Evolutionary conservation across 2,329 filamentous ascomycete genomes (phyloP), one percentile per base, ranked within the genome.

Genomic region (Fusarium solani-melongenae): DNA sequence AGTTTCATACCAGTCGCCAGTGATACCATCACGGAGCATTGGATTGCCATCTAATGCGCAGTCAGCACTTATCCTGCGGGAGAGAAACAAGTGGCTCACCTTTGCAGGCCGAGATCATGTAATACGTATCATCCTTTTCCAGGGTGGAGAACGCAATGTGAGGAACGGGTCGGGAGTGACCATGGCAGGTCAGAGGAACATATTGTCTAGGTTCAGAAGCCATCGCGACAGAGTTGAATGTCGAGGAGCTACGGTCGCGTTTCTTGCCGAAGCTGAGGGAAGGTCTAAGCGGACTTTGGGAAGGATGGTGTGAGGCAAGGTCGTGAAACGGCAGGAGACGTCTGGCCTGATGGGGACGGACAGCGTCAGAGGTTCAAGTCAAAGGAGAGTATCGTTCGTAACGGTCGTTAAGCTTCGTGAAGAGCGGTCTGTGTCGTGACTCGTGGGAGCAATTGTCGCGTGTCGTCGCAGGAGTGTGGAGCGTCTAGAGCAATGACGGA

Each of bases 1-100:
- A 41, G 14, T 24, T 64, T 76, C 87, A 69, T 86, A 93, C 93
- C 95, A 98, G 83, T 98, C 95, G 67, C 96, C 96, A 56, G 96
- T 99, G 70, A 97, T 90, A 72, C 96, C 96, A 85, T 98, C 94
- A 75, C 96, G 94, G 77, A 99, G 92, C 95, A 98, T 98, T 59
- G 96, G 96, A 82, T 98, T 98, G 80, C 96, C 96, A 87, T 99
- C 96, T 95, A 82, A 64, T 67, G 68, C 15, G 57, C 44, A 33
- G 72, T 41, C 39, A 41, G 76, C 69, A 67, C 64, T 65, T 60
- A 46, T 49, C 62, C 56, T 62, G 36, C 51, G 39, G 51, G 41
- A 71, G 68, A 51, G 63, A 39, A 36, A 69, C 49, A 70, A 61
- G 49, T 51, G 55, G 64, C 82, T 64, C 78, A 94, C 93, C 93